phyloP scores from a whole-genome alignment of 495 filamentous ascomycete species.

The Penicillium paradoxum region DNA sequence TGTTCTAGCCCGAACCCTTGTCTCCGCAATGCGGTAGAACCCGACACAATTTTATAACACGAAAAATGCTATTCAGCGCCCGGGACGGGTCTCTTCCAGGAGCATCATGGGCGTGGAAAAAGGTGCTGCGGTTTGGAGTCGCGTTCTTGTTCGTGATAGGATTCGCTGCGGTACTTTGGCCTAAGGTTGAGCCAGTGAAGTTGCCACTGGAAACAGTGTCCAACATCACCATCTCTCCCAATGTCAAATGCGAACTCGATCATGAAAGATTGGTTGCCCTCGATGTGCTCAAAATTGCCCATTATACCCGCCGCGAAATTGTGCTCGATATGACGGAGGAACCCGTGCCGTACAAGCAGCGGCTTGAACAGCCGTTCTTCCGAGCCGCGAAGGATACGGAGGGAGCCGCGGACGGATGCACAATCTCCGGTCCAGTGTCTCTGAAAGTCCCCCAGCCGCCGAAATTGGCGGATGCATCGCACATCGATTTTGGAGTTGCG shows the following conservation, averaged over 20 bases:
- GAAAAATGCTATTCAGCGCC: slow-evolving; percentile 25
- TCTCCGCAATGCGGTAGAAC: slow-evolving; percentile 24
- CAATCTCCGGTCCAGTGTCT: slow-evolving; percentile 29
- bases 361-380: slow-evolving; percentile 32
- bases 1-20: not conserved
- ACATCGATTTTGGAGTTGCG: slow-evolving; percentile 58
- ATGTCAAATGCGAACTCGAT: slow-evolving; percentile 34
- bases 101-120: slow-evolving; percentile 36
- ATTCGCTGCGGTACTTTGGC: slow-evolving; percentile 28
- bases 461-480: slow-evolving; percentile 42
- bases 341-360: slow-evolving; percentile 29
- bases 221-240: slow-evolving; percentile 35
- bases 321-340: slow-evolving; percentile 27
- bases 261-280: slow-evolving; percentile 25
- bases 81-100: slow-evolving; percentile 26
- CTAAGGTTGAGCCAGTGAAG: slow-evolving; percentile 14
- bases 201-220: slow-evolving; percentile 16
- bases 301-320: slow-evolving; percentile 44
- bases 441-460: slow-evolving; percentile 31
- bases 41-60: slow-evolving; percentile 1
- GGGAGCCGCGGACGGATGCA: slow-evolving; percentile 30
- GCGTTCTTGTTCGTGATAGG: slow-evolving; percentile 17
- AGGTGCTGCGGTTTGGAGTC: slow-evolving; percentile 24
- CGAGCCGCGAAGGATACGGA: slow-evolving; percentile 7
- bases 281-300: slow-evolving; percentile 26